Base-by-base conservation (phyloP, 768 basidiomycete genomes). In the Kwoniella sp. region DNA sequence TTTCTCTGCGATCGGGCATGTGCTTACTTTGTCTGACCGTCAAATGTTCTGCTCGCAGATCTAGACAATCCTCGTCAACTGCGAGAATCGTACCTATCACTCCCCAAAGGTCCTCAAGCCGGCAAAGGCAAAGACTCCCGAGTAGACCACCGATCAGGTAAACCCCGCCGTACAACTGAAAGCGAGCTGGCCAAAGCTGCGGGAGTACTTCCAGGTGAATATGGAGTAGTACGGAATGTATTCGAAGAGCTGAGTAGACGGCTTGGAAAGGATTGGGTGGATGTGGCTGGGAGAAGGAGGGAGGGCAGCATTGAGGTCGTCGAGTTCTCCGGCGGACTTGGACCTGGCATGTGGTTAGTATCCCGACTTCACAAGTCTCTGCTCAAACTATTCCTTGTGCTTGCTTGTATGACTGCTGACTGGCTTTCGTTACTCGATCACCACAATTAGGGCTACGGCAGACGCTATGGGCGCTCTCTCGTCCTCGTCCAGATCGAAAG, bases 171-270 rank as follows among this genome's bases (percentile, higher is more conserved):
- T 5, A 70, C 73, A 1, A 57, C 65, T 12, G 71, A 69, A 26
- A 47, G 60, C 1, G 69, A 72, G 15, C 59, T 79, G 5, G 75
- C 76, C 3, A 71, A 70, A 41, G 76, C 75, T 5, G 70, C 76
- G 0, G 71, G 73, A 4, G 68, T 73, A 26, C 52, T 80, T 2
- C 79, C 79, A 13, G 75, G 74, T 12, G 66, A 80, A 62, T 80
- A 75, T 61, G 75, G 75, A 1, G 79, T 73, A 5, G 68, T 80
- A n/a, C 54, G 68, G 31, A 80, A 78, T 58, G 68, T 80, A 11
- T 13, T 77, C 9, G 55, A 68, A 20, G 79, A 80, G 61, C 59
- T 80, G 60, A 31, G 67, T 4, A 57, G 57, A n/a, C 48, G 79
- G 31, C 57, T 76, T 11, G 77, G 73, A 2, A 56, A 58, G 4